Base-by-base conservation (phyloP, 192 early-diverging fungal genomes). In the Coemansia sp. region DNA sequence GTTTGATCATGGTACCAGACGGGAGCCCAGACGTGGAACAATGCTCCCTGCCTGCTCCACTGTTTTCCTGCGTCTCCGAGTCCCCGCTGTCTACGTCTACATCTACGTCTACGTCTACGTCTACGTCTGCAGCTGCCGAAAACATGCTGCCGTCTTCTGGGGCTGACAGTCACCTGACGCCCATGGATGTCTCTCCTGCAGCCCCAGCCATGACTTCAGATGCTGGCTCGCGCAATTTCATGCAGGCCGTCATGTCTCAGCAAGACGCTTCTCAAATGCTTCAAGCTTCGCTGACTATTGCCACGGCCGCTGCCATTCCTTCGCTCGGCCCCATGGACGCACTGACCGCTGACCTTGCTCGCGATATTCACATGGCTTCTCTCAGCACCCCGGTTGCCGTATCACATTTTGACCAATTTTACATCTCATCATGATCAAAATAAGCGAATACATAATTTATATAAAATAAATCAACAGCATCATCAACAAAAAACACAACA, bases 291-390 rank as follows among this genome's bases (percentile, higher is more conserved):
- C 32, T 34, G 17, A 7, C 28, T 32, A 32, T 30, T 34, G 13
- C 46, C 13, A 23, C 4, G 18, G 19, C 46, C 29, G 30, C 46
- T 34, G 34, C 32, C 46, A 28, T 47, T 47, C 46, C 29, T 23
- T 34, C 34, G 13, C 30, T 47, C n/a, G 28, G 11, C 46, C 46
- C 32, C 18, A 9, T 32, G 30, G 29, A 11, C 15, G 39, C 15
- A 9, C 30, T 28, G 17, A 19, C 15, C 30, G 13, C 15, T 26
- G 46, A 47, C 34, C 46, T 47, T 14, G 46, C 46, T 15, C 28
- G 46, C 15, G 22, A 47, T 32, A 34, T 47, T 47, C 46, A 47
- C 11, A 30, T 47, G 46, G 30, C 46, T 18, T 47, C 46, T 23
- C 29, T 34, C 17, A 26, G 9, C 28, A 47, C 29, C 9, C 29